A percentile compares a stretch with the other conserved stretches of the same genome.
Evolutionary conservation across 306 rosid species (phyloP).

Genomic region (Delonix regia): DNA sequence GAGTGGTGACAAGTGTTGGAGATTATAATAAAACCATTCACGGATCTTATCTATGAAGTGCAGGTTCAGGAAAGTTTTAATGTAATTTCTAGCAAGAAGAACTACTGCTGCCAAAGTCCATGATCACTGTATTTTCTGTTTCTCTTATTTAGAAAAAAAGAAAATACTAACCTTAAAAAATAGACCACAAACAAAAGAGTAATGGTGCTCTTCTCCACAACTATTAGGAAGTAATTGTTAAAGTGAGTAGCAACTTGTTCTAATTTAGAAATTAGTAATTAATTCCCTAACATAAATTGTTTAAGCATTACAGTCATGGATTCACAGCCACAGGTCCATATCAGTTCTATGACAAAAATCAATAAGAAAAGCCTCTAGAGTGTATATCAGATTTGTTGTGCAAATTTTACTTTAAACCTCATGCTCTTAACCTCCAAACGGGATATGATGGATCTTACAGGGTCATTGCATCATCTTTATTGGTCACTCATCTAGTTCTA

Average conservation of each 20-base stretch:
- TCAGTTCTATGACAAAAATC: neutral
- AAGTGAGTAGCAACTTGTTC: neutral
- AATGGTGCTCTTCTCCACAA: neutral
- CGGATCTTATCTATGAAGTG: neutral
- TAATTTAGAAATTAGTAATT: too few species aligned
- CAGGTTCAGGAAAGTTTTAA: neutral
- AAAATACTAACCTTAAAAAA: neutral
- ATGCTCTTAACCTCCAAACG: neutral
- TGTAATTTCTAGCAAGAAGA: neutral
- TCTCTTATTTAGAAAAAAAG: neutral
- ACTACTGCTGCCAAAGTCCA: neutral
- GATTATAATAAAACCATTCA: neutral
- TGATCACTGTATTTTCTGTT: neutral
- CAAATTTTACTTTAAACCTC: neutral
- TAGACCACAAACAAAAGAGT: neutral
- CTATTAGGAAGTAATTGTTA: neutral
- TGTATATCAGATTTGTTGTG: neutral
- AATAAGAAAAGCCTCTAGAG: neutral
- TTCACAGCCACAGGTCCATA: neutral
- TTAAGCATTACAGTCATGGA: neutral
- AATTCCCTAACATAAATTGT: neutral
- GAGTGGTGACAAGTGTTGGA: slow-evolving; percentile 2
- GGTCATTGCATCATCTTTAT: neutral
- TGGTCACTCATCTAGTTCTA: neutral
- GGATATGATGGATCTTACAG: neutral